phyloP scores from a whole-genome alignment of 345 rosid species.

The Capsella bursapastoris region DNA sequence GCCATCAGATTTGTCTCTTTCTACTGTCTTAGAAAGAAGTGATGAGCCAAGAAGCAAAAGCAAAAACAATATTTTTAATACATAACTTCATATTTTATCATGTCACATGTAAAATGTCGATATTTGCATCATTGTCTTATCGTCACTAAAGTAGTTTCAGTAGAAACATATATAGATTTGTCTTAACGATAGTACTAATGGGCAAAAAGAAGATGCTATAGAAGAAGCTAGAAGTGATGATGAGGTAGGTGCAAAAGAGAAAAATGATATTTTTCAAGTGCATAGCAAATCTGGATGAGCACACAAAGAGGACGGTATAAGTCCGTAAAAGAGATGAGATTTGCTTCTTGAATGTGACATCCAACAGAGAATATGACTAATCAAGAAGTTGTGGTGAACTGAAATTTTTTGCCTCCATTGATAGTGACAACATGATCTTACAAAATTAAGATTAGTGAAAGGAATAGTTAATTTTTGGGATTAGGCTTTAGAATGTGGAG shows the following conservation, averaged over 20 bases:
- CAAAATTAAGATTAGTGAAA: constrained; percentile 25
- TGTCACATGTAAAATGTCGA: not conserved
- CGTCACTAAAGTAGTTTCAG: not conserved
- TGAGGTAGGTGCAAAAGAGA: constrained; percentile 36
- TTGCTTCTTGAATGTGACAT: constrained; percentile 29
- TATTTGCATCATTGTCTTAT: not conserved
- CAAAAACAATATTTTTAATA: not conserved
- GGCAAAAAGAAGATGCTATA: constrained; percentile 27
- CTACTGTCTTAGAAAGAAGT: constrained; percentile 1
- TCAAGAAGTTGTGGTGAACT: constrained; percentile 34
- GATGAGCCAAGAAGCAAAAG: constrained; percentile 19
- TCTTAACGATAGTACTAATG: not conserved
- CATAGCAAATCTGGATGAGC: constrained; percentile 22
- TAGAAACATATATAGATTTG: not conserved
- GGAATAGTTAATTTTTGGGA: not conserved
- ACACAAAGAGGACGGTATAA: constrained; percentile 32
- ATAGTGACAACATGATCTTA: constrained; percentile 10
- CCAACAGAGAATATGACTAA: constrained; percentile 18
- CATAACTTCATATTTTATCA: not conserved
- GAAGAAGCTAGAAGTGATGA: constrained; percentile 19
- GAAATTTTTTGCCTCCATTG: constrained; percentile 28
- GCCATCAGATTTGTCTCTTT: constrained; percentile 27
- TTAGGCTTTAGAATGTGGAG: not conserved
- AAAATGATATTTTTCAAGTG: not conserved
- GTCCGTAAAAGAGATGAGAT: constrained; percentile 11